Evolutionary conservation across 345 rosid genomes (phyloP).

Genomic region (Microthlaspi erraticum): DNA sequence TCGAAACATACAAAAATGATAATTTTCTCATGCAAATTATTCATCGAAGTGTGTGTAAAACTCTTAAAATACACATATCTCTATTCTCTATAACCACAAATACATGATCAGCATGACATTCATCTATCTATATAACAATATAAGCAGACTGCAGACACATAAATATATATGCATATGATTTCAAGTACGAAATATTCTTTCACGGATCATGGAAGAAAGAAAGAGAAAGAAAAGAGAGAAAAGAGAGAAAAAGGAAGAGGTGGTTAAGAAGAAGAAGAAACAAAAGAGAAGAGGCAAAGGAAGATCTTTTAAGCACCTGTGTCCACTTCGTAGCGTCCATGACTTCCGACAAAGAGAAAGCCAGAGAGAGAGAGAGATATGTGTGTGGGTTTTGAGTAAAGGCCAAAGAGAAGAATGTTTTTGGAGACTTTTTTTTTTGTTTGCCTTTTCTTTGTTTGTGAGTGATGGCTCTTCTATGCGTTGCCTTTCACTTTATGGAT

Average conservation of each 20-base stretch:
- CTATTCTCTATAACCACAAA: slow-evolving; percentile 4
- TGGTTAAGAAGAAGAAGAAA: slow-evolving; percentile 30
- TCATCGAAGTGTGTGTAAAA: slow-evolving; percentile 8
- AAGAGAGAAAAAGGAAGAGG: slow-evolving; percentile 7
- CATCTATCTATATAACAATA: neutral
- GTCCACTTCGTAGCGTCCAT: slow-evolving; percentile 53
- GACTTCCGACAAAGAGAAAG: slow-evolving; percentile 48
- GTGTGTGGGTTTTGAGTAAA: slow-evolving; percentile 38
- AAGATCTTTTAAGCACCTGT: slow-evolving; percentile 45
- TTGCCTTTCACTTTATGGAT: slow-evolving; percentile 50
- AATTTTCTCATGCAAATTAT: slow-evolving; percentile 26
- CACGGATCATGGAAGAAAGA: slow-evolving; percentile 12
- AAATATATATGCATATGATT: slow-evolving; percentile 9
- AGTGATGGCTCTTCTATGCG: slow-evolving; percentile 43
- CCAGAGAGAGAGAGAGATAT: slow-evolving; percentile 38
- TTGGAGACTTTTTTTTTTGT: slow-evolving; percentile 30
- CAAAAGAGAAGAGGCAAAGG: slow-evolving; percentile 37
- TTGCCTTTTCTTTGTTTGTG: slow-evolving; percentile 40
- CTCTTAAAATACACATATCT: neutral
- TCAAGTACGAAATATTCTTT: neutral
- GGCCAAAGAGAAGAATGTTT: slow-evolving; percentile 46
- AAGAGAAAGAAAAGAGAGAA: slow-evolving; percentile 18
- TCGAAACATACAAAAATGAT: slow-evolving; percentile 34
- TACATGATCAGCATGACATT: neutral
- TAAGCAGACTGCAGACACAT: neutral